phyloP scores from a whole-genome alignment of 2,329 filamentous ascomycete species.

The Blastomyces gilchristii region DNA sequence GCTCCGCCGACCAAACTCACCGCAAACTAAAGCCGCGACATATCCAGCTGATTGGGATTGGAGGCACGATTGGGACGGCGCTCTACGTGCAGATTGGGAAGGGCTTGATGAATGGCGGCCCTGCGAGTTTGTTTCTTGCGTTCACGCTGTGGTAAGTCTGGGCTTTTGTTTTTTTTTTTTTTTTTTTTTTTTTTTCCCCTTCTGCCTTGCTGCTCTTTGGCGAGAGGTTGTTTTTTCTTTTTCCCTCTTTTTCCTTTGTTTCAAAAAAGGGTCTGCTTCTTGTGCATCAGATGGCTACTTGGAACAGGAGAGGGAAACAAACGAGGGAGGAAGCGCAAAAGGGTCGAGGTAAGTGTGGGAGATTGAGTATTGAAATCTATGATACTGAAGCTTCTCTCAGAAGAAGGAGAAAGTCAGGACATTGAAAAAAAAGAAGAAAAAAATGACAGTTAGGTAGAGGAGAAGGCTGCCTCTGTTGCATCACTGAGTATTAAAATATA shows the following conservation, averaged over 20 bases:
- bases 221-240: no score
- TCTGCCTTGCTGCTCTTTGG: no score
- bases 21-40: conserved; percentile 37
- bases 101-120: conserved; percentile 33
- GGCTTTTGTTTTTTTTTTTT: neutral
- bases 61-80: conserved; percentile 37
- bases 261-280: neutral
- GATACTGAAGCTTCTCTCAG: neutral
- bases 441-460: neutral
- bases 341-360: neutral
- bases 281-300: neutral
- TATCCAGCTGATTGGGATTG: conserved; percentile 40
- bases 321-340: neutral
- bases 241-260: neutral
- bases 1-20: conserved; percentile 27
- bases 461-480: neutral
- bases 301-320: neutral
- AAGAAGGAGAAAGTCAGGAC: neutral
- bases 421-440: neutral
- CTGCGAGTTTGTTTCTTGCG: conserved; percentile 36
- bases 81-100: conserved; percentile 36
- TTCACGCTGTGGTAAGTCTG: conserved; percentile 37
- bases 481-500: neutral
- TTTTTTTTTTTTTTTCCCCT: neutral
- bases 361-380: neutral